phyloP scores from a whole-genome alignment of 2,329 filamentous ascomycete species.

The Phialophora verrucosa region DNA sequence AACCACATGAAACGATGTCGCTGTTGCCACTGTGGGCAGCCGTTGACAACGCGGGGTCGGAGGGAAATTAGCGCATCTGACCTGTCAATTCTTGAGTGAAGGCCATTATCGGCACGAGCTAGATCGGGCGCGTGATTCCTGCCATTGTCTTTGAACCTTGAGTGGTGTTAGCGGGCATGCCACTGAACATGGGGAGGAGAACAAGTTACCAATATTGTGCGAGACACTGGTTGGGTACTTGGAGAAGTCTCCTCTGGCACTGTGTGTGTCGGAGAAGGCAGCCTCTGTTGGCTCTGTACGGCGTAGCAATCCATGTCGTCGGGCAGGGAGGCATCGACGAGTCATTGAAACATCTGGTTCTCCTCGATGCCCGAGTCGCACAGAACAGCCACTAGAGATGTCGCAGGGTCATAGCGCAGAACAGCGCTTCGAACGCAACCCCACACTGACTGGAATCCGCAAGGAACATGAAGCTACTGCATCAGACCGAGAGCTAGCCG shows the following conservation, averaged over 20 bases:
- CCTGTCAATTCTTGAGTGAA: constrained; percentile 11
- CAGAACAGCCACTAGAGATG: constrained; percentile 16
- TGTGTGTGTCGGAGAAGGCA: constrained; percentile 1
- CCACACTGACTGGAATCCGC: constrained; percentile 27
- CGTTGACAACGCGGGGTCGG: constrained; percentile 19
- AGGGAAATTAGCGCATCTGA: constrained; percentile 10
- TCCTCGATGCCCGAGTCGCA: constrained; percentile 19
- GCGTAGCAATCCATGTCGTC: neutral
- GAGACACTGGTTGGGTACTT: neutral
- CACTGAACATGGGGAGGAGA: neutral
- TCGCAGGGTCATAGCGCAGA: constrained; percentile 18
- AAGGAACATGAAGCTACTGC: constrained; percentile 29
- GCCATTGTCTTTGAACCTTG: constrained; percentile 5
- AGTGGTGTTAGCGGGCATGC: constrained; percentile 10
- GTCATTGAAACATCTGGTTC: constrained; percentile 16
- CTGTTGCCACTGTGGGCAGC: constrained; percentile 12
- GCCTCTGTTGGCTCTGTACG: neutral
- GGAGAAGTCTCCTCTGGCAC: neutral
- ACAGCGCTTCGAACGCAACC: constrained; percentile 7
- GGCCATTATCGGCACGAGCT: constrained; percentile 6
- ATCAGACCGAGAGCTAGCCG: constrained; percentile 25
- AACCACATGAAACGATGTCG: constrained; percentile 15
- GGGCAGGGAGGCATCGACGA: constrained; percentile 9
- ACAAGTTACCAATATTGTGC: neutral
- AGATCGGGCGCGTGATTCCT: constrained; percentile 13